Percentiles rank a stretch among this genome's conserved stretches.
phyloP scores from a whole-genome alignment of 2,329 filamentous ascomycete genomes.

The Lasiodiplodia sp. region DNA sequence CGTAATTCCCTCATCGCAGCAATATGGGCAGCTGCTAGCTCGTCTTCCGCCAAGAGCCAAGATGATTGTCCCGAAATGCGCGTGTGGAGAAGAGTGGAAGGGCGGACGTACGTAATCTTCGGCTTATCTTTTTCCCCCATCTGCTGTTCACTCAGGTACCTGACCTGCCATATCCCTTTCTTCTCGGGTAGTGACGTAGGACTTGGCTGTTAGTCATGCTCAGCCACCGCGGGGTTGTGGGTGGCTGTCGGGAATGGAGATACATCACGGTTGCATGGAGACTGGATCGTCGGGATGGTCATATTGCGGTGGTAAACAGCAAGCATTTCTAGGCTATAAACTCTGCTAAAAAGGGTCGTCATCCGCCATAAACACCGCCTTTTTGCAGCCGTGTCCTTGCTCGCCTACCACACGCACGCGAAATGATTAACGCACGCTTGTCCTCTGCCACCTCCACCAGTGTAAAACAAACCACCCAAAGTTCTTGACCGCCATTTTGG shows the following conservation, averaged over 20 bases:
- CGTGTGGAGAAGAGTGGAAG: not conserved
- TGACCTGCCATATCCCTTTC: not conserved
- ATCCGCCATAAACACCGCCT: constrained; percentile 26
- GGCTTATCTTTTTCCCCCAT: not conserved
- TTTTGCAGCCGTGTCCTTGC: constrained; percentile 26
- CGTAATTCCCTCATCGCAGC: too few species aligned
- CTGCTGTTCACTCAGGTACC: not conserved
- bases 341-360: constrained; percentile 26
- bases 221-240: not conserved
- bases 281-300: constrained; percentile 10
- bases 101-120: constrained; percentile 1
- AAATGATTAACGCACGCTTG: constrained; percentile 29
- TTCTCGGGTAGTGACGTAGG: not conserved
- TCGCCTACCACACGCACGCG: constrained; percentile 26
- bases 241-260: not conserved
- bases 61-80: not conserved
- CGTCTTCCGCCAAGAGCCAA: not conserved
- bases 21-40: not conserved
- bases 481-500: constrained; percentile 30
- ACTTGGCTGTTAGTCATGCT: not conserved
- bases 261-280: not conserved
- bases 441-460: constrained; percentile 25
- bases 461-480: constrained; percentile 30
- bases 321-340: constrained; percentile 29
- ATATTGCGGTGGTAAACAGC: constrained; percentile 28